Percentiles rank a stretch among this genome's conserved stretches.
Evolutionary conservation across 208 protist genomes (phyloP).

Genomic region (Acanthamoeba royreba): DNA sequence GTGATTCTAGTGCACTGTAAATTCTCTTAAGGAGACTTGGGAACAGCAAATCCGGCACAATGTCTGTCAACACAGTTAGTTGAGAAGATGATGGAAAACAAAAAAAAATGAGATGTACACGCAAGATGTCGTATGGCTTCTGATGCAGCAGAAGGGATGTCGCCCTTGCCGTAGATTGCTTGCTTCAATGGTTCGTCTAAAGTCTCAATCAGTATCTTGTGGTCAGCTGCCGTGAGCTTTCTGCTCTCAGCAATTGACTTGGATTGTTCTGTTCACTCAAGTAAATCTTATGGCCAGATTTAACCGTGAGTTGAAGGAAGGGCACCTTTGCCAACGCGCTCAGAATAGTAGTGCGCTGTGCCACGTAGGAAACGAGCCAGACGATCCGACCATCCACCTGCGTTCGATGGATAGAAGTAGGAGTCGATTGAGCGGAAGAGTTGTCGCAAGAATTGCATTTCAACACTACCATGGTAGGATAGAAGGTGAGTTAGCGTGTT

Average conservation of each 20-base stretch:
- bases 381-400: background rate
- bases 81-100: background rate
- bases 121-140: slow-evolving; percentile 2
- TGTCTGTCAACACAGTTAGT: background rate
- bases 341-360: background rate
- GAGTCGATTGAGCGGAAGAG: background rate
- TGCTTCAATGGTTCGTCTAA: slow-evolving; percentile 3
- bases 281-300: too few relatives aligned
- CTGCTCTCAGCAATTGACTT: background rate
- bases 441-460: background rate
- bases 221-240: background rate
- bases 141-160: background rate
- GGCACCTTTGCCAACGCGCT: slow-evolving; percentile 10
- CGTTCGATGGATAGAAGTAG: slow-evolving; percentile 26
- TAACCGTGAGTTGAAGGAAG: too few relatives aligned
- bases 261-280: background rate
- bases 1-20: background rate
- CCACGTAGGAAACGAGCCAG: background rate
- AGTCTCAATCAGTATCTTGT: background rate
- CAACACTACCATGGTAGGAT: background rate
- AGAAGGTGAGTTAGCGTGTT: background rate
- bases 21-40: background rate
- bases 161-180: slow-evolving; percentile 9
- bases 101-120: background rate
- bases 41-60: background rate